Conservation (phyloP, 176 grass and related monocot species). For the Oropetium thomaeum region DNA sequence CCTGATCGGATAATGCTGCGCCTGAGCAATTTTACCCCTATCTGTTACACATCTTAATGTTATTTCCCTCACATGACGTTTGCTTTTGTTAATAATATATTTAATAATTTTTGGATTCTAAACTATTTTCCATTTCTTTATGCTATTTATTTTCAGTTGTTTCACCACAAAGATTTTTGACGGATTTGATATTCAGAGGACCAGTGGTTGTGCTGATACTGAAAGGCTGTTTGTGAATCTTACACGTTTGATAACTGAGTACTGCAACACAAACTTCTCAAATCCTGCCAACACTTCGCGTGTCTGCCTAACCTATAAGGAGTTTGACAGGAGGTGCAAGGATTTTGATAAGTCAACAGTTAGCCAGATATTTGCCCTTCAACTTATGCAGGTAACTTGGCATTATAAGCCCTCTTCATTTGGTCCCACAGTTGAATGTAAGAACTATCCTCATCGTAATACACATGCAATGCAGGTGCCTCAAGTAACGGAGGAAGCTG, state of each 20-base stretch:
- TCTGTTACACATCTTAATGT: constrained; percentile 1
- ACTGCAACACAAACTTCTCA: constrained; percentile 57
- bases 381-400: constrained; percentile 95
- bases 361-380: constrained; percentile 74
- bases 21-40: background rate
- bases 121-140: background rate
- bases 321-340: constrained; percentile 61
- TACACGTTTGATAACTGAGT: constrained; percentile 66
- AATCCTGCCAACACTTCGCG: constrained; percentile 10
- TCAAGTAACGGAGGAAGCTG: constrained; percentile 75
- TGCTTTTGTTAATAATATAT: background rate
- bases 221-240: constrained; percentile 56
- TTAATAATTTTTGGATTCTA: background rate
- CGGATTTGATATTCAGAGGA: constrained; percentile 89
- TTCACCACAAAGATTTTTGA: constrained; percentile 84
- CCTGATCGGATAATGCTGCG: constrained; percentile 1
- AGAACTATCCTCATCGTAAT: background rate
- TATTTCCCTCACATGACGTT: background rate
- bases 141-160: constrained; percentile 62
- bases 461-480: constrained; percentile 55
- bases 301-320: constrained; percentile 56
- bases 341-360: constrained; percentile 71
- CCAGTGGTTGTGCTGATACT: constrained; percentile 69
- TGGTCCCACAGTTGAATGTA: background rate
- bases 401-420: constrained; percentile 7